Evolutionary conservation across 108 stramenopile genomes (phyloP).

Genomic region (Phaeodactylum tricornutum): DNA sequence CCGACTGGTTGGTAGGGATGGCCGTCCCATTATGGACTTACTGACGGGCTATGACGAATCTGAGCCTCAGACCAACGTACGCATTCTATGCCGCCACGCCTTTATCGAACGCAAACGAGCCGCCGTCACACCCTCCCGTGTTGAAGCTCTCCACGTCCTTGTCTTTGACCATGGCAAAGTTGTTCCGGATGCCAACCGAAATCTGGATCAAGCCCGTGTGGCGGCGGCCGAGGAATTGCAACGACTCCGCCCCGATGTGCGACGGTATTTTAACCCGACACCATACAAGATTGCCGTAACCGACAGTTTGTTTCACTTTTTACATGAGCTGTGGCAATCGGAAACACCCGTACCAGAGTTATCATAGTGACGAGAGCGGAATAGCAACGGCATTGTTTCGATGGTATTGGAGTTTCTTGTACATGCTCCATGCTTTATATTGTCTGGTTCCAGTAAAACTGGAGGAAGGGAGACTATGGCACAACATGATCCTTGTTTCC

Average conservation of each 20-base stretch:
- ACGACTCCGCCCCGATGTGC: slow-evolving; percentile 56
- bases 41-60: slow-evolving; percentile 57
- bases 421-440: too few relatives aligned
- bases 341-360: slow-evolving; percentile 27
- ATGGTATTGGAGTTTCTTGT: too few relatives aligned
- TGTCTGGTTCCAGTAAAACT: too few relatives aligned
- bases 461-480: too few relatives aligned
- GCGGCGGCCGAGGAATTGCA: slow-evolving; percentile 46
- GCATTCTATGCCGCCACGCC: slow-evolving; percentile 83
- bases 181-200: slow-evolving; percentile 8
- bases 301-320: slow-evolving; percentile 52
- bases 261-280: slow-evolving; percentile 81
- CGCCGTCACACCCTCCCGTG: slow-evolving; percentile 66
- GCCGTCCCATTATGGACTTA: slow-evolving; percentile 78
- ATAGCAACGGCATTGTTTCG: too few relatives aligned
- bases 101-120: slow-evolving; percentile 77
- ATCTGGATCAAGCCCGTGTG: slow-evolving; percentile 23
- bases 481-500: too few relatives aligned
- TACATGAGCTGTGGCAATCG: slow-evolving; percentile 86
- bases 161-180: slow-evolving; percentile 78
- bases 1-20: slow-evolving; percentile 73
- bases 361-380: too few relatives aligned
- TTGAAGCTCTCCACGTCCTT: slow-evolving; percentile 59
- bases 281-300: slow-evolving; percentile 85
- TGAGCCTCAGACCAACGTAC: slow-evolving; percentile 42